Base-by-base conservation (phyloP, 1,284 basidiomycete genomes). In the Rhodotorula sp. region DNA sequence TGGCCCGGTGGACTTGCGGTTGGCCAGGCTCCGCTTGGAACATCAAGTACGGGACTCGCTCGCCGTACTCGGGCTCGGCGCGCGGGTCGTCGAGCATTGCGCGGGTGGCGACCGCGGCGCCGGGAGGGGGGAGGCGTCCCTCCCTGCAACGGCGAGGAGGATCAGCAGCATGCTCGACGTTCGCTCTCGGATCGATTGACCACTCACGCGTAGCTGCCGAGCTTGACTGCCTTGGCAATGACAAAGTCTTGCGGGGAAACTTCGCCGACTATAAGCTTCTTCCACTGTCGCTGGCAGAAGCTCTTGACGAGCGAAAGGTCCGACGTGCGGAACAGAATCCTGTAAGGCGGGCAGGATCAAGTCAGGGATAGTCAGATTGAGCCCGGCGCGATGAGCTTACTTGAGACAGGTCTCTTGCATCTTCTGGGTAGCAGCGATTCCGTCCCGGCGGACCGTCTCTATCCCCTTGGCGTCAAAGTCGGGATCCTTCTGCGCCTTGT, bases 391-490 rank as follows among this genome's bases (percentile, higher is more conserved):
- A 77, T 84, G n/a, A 12, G 12, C 54, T 78, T 78, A 94, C 93
- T 93, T 95, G 68, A 97, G 80, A 77, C 88, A 90, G 5, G 85
- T 87, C 80, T 97, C 93, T 12, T 90, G 87, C 86, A 97, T 93
- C 82, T 95, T 95, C 77, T 88, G 86, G 78, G 93, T 90, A 0
- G 93, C 94, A 2, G 87, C 86, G 56, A 94, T 87, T 10, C 92
- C 92, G 79, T 99, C 97, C 64, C 95, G 84, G 7, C 97, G 86
- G 31, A 99, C 91, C 0, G 94, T 97, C 82, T 99, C 97, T 70
- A 99, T 97, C 0, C 95, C 97, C 81, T 99, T 98, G 7, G 94
- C 97, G 77, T 99, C 95, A 77, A 99, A 97, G 0, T 83, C 84
- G 0, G 94, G 92, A 64, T 90, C 88, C 2, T 75, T 80, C 23